These are phyloP conservation scores for Globisporangium acanthophoron DNA, from an alignment of 352 stramenopile genomes.

Conservation along the genomic window DNA sequence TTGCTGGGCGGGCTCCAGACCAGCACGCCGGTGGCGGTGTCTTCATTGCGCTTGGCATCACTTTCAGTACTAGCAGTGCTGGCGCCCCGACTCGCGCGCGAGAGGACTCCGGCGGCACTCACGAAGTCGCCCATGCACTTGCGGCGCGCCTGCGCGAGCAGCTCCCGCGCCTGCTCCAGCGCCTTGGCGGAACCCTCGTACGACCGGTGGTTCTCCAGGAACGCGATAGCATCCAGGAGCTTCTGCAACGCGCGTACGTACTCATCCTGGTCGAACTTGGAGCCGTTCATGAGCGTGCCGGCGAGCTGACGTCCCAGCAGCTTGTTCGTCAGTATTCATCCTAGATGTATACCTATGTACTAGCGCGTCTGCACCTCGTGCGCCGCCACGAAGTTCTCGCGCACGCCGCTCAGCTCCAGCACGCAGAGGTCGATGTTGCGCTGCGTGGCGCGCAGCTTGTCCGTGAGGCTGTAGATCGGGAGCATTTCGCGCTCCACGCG, in stretches of 20 bases:
- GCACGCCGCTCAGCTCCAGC: conserved; percentile 56
- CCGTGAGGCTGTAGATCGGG: conserved; percentile 81
- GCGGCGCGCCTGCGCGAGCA: conserved; percentile 49
- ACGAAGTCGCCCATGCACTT: conserved; percentile 72
- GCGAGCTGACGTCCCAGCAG: conserved; percentile 33
- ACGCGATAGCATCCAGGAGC: conserved; percentile 59
- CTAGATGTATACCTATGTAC: background rate
- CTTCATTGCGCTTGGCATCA: background rate
- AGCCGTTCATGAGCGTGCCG: conserved; percentile 49
- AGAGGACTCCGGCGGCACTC: conserved; percentile 58
- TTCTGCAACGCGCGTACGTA: conserved; percentile 64
- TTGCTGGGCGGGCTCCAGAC: conserved; percentile 46
- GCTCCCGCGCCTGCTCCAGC: conserved; percentile 55
- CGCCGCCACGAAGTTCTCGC: conserved; percentile 69
- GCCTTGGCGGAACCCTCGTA: conserved; percentile 76
- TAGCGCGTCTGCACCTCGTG: conserved; percentile 35
- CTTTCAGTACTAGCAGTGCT: background rate
- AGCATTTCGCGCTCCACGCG: conserved; percentile 79
- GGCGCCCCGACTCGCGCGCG: conserved; percentile 31
- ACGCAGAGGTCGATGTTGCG: conserved; percentile 84
- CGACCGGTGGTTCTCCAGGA: conserved; percentile 58
- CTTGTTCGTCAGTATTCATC: too few relatives aligned
- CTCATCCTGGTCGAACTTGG: conserved; percentile 68
- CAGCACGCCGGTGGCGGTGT: conserved; percentile 8
- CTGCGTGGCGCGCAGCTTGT: conserved; percentile 72